A percentile compares a stretch with the other conserved stretches of the same genome.
Evolutionary conservation across 2,329 filamentous ascomycete species (phyloP).

Genomic region (Colletotrichum sp.): DNA sequence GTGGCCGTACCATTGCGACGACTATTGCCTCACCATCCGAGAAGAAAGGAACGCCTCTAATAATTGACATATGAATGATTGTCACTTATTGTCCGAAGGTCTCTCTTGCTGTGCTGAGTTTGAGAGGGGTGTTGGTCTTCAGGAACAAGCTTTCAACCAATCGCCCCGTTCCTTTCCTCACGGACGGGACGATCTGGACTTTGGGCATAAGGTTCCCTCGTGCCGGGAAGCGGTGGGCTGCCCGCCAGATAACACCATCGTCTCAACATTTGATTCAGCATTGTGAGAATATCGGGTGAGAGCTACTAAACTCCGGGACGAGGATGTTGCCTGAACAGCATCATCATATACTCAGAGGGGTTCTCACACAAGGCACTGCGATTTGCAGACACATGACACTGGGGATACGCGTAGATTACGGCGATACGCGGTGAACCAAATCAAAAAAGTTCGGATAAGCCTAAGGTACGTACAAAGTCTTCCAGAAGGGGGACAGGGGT

Average conservation of each 20-base stretch:
- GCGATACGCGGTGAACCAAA: neutral
- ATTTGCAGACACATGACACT: neutral
- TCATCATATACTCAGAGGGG: neutral
- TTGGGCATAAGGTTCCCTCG: neutral
- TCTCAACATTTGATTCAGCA: neutral
- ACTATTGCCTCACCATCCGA: neutral
- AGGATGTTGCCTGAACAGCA: neutral
- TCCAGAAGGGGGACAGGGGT: neutral
- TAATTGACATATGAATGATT: neutral
- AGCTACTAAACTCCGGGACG: neutral
- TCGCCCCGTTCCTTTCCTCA: neutral
- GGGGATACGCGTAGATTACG: neutral
- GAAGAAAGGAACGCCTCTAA: neutral
- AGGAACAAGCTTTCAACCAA: neutral
- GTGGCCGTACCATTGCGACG: neutral
- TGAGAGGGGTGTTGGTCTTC: neutral
- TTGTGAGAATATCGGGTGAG: neutral
- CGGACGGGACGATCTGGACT: neutral
- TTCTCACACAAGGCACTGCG: neutral
- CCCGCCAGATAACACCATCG: neutral
- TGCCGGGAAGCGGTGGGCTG: neutral
- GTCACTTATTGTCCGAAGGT: neutral
- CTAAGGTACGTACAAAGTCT: neutral
- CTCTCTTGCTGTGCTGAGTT: neutral
- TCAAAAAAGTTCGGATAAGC: neutral